Evolutionary conservation across 768 basidiomycete species (phyloP).

Genomic region (Pleurotus ostreatus): DNA sequence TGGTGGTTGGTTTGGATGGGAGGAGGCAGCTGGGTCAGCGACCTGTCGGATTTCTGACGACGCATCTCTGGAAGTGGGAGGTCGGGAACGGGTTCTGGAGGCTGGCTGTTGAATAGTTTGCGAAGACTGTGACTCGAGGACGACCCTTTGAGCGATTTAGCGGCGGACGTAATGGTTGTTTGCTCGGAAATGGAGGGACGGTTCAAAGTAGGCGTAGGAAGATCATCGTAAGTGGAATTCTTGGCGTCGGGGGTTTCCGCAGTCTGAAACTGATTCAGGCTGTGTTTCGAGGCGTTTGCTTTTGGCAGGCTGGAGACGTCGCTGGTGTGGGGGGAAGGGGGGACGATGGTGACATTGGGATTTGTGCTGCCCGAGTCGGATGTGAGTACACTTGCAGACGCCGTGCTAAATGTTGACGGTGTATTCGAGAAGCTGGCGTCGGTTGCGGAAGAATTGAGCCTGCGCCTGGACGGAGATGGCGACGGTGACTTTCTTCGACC

Average conservation of each 20-base stretch:
- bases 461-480: slow-evolving; percentile 18
- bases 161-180: slow-evolving; percentile 12
- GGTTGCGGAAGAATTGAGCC: slow-evolving; percentile 11
- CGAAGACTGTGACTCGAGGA: slow-evolving; percentile 16
- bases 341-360: slow-evolving; percentile 41
- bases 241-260: slow-evolving; percentile 10
- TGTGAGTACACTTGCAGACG: slow-evolving; percentile 12
- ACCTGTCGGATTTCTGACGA: slow-evolving; percentile 16
- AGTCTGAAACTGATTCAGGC: slow-evolving; percentile 13
- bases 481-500: slow-evolving; percentile 24
- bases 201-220: slow-evolving; percentile 2
- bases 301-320: slow-evolving; percentile 21
- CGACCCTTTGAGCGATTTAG: slow-evolving; percentile 14
- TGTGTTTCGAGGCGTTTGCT: slow-evolving; percentile 17
- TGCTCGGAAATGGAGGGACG: not conserved
- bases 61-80: slow-evolving; percentile 12
- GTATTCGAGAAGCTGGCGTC: slow-evolving; percentile 10
- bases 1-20: slow-evolving; percentile 9
- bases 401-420: slow-evolving; percentile 3
- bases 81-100: slow-evolving; percentile 8
- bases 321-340: slow-evolving; percentile 37
- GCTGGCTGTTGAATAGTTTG: too few relatives aligned
- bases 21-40: slow-evolving; percentile 12
- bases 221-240: slow-evolving; percentile 13
- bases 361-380: slow-evolving; percentile 29